Base-by-base conservation (phyloP, 495 filamentous ascomycete genomes). In the Daldinia vernicosa region DNA sequence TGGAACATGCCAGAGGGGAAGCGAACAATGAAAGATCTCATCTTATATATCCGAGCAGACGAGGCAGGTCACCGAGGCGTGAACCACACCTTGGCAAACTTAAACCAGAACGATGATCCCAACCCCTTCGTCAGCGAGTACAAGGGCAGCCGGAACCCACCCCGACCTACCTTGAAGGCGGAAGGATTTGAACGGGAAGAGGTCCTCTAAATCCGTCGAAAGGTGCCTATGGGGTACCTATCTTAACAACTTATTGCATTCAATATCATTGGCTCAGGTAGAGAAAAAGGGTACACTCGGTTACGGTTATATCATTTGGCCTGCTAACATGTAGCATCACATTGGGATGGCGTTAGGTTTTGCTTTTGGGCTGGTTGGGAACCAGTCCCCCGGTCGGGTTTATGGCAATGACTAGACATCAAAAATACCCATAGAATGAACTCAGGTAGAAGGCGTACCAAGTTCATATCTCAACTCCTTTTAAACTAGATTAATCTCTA, bases 51-150 rank as follows among this genome's bases (percentile, higher is more conserved):
- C 64, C 88, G 96, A 5, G 94, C 94, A 0, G 95, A 99, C 75
- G 95, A 99, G 80, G 92, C 93, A n/a, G 95, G 95, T 79, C 95
- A 99, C 77, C 85, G 95, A 17, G 96, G 98, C 79, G 96, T 98
- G 63, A 99, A 99, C 79, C 95, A 99, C 75, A 98, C 95, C 0
- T 80, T 99, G 53, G 88, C 90, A 39, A 97, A 97, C 74, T 79
- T 98, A 37, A 82, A 93, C 60, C 92, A 94, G 78, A 88, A 85
- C 22, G 81, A 87, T 8, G 95, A 99, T 77, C 93, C 93, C 15
- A 98, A 99, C 78, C 95, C 95, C 9, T 98, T 94, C 72, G 88
- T 91, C 30, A 89, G 89, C 69, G 83, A 87, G 71, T 97, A 94
- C 79, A 89, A 89, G 72, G 85, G 91, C 69, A 76, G 66, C 2